Evolutionary conservation across 495 filamentous ascomycete species (phyloP).

Genomic region (Elaphomyces granulatus): DNA sequence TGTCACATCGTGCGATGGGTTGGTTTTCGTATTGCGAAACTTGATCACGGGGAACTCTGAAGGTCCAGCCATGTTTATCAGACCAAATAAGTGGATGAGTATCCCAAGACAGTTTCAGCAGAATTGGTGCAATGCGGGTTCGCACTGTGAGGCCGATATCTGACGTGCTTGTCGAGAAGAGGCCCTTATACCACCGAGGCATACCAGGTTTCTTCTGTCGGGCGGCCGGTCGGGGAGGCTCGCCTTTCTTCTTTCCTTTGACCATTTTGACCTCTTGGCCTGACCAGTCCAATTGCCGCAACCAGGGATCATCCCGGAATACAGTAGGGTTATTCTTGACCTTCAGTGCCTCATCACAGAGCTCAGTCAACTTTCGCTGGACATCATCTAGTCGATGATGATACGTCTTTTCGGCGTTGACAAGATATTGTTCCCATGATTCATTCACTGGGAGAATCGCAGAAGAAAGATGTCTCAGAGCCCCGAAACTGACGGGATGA

Average conservation of each 20-base stretch:
- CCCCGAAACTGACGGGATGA: constrained; percentile 94
- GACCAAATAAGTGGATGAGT: constrained; percentile 84
- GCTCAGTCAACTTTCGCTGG: constrained; percentile 49
- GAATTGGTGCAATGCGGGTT: constrained; percentile 71
- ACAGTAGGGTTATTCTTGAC: constrained; percentile 51
- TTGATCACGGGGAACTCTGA: constrained; percentile 54
- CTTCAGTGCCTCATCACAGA: constrained; percentile 63
- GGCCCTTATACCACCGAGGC: constrained; percentile 91
- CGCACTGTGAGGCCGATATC: constrained; percentile 71
- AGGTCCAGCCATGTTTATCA: constrained; percentile 83
- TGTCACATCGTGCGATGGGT: constrained; percentile 57
- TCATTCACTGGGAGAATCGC: constrained; percentile 83
- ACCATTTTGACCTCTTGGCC: constrained; percentile 82
- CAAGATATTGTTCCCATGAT: constrained; percentile 73
- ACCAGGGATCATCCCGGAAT: constrained; percentile 72
- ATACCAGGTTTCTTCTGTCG: constrained; percentile 87
- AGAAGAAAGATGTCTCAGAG: constrained; percentile 77
- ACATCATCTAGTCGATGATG: constrained; percentile 60
- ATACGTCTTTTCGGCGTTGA: constrained; percentile 73
- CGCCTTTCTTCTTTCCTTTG: constrained; percentile 75
- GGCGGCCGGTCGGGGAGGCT: constrained; percentile 60
- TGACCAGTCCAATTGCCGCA: constrained; percentile 88
- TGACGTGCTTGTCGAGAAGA: constrained; percentile 51
- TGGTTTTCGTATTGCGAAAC: constrained; percentile 50
- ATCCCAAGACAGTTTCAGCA: constrained; percentile 81